Percentiles rank a stretch among this genome's conserved stretches.
These are phyloP conservation scores for Trametes sanguinea DNA, from an alignment of 768 basidiomycete species.

Conservation along the genomic window DNA sequence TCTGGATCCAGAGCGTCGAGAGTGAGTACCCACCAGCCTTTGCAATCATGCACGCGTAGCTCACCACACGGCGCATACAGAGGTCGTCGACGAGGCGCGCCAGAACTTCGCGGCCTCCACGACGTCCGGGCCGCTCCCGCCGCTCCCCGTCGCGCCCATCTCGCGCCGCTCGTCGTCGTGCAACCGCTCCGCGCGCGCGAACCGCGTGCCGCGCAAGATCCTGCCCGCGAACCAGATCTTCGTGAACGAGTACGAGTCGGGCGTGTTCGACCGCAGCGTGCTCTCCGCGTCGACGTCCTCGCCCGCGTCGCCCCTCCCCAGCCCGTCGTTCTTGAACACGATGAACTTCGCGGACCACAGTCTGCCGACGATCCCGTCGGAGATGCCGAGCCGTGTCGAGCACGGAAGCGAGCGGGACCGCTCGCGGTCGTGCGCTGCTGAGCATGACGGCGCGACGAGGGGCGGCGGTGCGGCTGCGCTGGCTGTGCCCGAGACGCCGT, in stretches of 20 bases:
- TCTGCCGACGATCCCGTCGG: conserved; percentile 30
- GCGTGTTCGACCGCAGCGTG: conserved; percentile 35
- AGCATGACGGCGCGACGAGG: background rate
- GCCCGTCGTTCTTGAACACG: conserved; percentile 18
- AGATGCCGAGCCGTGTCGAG: conserved; percentile 22
- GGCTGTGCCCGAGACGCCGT: conserved; percentile 37
- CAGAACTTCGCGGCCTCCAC: conserved; percentile 67
- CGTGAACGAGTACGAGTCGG: conserved; percentile 37
- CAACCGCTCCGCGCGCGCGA: conserved; percentile 44
- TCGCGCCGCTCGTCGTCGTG: conserved; percentile 50
- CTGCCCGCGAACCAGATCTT: conserved; percentile 75
- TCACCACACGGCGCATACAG: conserved; percentile 39
- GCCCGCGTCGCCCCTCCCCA: conserved; percentile 12
- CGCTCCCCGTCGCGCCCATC: conserved; percentile 62
- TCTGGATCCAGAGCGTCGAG: conserved; percentile 84
- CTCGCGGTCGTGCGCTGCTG: background rate
- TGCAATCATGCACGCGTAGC: background rate
- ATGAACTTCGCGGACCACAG: conserved; percentile 21
- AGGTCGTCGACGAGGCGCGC: conserved; percentile 79
- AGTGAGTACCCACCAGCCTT: conserved; percentile 49
- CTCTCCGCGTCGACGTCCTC: conserved; percentile 23
- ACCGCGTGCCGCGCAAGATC: conserved; percentile 62
- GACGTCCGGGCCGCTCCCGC: conserved; percentile 50
- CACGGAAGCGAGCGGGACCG: background rate
- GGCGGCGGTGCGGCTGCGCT: conserved; percentile 2